Evolutionary conservation across 2,329 filamentous ascomycete species (phyloP).

Genomic region (Alternaria sp.): DNA sequence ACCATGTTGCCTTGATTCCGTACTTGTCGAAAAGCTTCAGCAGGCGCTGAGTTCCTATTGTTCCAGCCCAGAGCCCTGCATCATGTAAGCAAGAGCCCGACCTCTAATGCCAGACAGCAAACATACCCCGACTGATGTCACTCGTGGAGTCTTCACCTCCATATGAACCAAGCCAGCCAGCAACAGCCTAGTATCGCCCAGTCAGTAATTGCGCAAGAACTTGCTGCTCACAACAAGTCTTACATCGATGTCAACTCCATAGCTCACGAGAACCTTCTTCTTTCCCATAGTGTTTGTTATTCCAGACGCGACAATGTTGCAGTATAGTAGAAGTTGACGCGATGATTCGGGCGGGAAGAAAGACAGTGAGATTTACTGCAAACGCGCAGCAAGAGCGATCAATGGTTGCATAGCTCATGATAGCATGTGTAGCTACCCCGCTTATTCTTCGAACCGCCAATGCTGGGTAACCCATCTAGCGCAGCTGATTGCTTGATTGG

Average conservation of each 20-base stretch:
- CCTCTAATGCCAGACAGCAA: neutral
- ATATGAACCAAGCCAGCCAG: conserved; percentile 78
- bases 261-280: conserved; percentile 63
- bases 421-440: conserved; percentile 19
- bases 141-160: conserved; percentile 74
- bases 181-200: conserved; percentile 51
- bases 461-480: neutral
- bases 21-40: conserved; percentile 77
- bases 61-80: conserved; percentile 71
- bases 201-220: conserved; percentile 49
- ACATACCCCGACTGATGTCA: conserved; percentile 71
- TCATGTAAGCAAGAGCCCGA: neutral
- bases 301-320: neutral
- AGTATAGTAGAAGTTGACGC: neutral
- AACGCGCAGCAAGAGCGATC: neutral
- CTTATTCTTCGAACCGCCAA: conserved; percentile 5
- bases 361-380: neutral
- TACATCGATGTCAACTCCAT: conserved; percentile 73
- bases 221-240: conserved; percentile 30
- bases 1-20: conserved; percentile 72
- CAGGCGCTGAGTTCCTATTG: conserved; percentile 69
- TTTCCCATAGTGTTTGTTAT: conserved; percentile 48
- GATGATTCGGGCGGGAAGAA: too few relatives aligned
- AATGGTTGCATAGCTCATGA: conserved; percentile 1
- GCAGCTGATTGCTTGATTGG: conserved; percentile 2